A percentile compares a stretch with the other conserved stretches of the same genome.
phyloP scores from a whole-genome alignment of 805 yeast genomes.

The Candida methanosorbosa region DNA sequence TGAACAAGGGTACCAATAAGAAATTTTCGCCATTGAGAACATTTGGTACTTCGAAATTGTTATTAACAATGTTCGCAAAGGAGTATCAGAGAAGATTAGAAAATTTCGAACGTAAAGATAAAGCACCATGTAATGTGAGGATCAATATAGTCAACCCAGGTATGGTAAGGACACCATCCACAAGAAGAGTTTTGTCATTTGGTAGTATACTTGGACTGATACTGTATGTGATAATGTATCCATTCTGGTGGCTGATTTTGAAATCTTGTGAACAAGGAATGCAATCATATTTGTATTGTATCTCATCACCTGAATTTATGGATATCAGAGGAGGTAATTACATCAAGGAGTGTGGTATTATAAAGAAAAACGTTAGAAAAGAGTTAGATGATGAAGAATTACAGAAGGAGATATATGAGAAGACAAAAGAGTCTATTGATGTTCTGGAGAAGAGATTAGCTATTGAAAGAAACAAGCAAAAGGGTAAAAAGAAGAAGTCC shows the following conservation, averaged over 20 bases:
- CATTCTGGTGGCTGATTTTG: constrained; percentile 74
- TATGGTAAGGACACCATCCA: constrained; percentile 77
- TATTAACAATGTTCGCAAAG: constrained; percentile 64
- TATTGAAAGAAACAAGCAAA: constrained; percentile 41
- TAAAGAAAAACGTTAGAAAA: constrained; percentile 40
- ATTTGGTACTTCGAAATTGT: constrained; percentile 75
- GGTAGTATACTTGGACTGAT: constrained; percentile 59
- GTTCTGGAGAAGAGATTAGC: constrained; percentile 67
- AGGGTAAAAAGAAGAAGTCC: background rate
- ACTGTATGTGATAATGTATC: constrained; percentile 58
- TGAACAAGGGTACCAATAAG: no score
- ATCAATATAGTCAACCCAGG: constrained; percentile 87
- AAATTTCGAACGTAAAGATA: constrained; percentile 57
- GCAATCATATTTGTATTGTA: constrained; percentile 63
- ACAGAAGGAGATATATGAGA: constrained; percentile 51
- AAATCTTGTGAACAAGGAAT: constrained; percentile 75
- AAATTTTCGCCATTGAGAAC: constrained; percentile 69
- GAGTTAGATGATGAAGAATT: constrained; percentile 56
- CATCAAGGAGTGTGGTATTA: constrained; percentile 62
- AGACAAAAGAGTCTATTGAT: constrained; percentile 50
- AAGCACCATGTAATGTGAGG: constrained; percentile 59
- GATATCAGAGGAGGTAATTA: constrained; percentile 58
- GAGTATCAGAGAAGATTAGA: constrained; percentile 66
- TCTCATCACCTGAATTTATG: constrained; percentile 63
- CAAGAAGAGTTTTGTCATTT: constrained; percentile 67